phyloP scores from a whole-genome alignment of 306 rosid species.

The Parietaria judaica region DNA sequence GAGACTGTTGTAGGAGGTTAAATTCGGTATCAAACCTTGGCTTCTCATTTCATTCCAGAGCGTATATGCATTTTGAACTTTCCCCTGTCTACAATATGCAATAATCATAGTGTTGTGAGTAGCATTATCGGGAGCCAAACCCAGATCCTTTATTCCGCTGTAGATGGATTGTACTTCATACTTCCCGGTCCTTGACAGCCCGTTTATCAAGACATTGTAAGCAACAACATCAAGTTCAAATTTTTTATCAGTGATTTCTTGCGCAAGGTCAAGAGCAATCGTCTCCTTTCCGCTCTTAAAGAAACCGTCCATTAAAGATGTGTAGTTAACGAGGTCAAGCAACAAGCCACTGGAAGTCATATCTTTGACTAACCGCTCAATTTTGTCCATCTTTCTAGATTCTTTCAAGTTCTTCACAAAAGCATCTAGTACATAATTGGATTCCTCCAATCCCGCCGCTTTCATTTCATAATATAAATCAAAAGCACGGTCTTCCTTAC shows the following conservation, averaged over 20 bases:
- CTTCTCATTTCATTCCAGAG: slow-evolving; percentile 79
- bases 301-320: slow-evolving; percentile 76
- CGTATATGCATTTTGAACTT: slow-evolving; percentile 42
- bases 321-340: slow-evolving; percentile 66
- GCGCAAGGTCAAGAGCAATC: slow-evolving; percentile 51
- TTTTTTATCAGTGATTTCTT: slow-evolving; percentile 64
- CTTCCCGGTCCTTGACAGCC: slow-evolving; percentile 66
- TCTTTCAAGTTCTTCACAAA: slow-evolving; percentile 69
- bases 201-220: slow-evolving; percentile 69
- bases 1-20: slow-evolving; percentile 48
- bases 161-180: slow-evolving; percentile 55
- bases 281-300: slow-evolving; percentile 58
- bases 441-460: slow-evolving; percentile 51
- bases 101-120: slow-evolving; percentile 69
- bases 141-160: slow-evolving; percentile 52
- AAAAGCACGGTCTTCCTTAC: slow-evolving; percentile 50
- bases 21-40: slow-evolving; percentile 49
- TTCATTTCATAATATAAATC: slow-evolving; percentile 66
- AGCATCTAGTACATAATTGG: slow-evolving; percentile 53
- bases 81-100: slow-evolving; percentile 53
- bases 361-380: slow-evolving; percentile 45
- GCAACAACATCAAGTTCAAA: slow-evolving; percentile 65
- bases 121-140: slow-evolving; percentile 67
- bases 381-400: slow-evolving; percentile 56
- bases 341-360: slow-evolving; percentile 50